Base-by-base conservation (phyloP, 176 grass and related monocot genomes). In the Juncus effusus region DNA sequence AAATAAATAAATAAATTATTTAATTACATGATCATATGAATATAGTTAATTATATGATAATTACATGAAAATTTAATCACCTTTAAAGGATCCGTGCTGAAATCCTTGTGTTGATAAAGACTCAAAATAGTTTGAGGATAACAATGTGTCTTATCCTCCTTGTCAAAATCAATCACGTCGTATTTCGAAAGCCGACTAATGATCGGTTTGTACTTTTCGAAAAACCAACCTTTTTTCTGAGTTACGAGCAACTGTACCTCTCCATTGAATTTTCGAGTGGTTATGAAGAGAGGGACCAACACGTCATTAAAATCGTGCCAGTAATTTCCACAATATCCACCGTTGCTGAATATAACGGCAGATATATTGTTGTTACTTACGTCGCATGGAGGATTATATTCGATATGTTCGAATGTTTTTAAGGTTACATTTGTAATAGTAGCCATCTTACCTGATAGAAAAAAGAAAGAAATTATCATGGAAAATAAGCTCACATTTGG, bases 231-330 rank as follows among this genome's bases (percentile, higher is more conserved):
- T 36, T 28, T 13, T 68, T 83, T 73, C 36, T 81, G 67, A 1
- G 77, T 56, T 12, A 53, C 80, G 5, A 95, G 60, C 7, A 89
- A 77, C 69, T 81, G 77, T 6, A 89, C 85, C 39, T 13, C 60
- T 28, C 82, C 57, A 1, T 55, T 41, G 77, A 76, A 89, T 60
- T 83, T 74, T 5, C 49, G 69, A 0, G 82, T 36, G 1, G 82
- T 95, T 40, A 67, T 60, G 69, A 83, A 95, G 40, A 95, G 77
- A 0, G 90, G 90, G 19, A 95, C 37, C 55, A 95, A 6, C 6
- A 95, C 63, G 67, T 95, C 90, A 62, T 53, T 83, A 62, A 89
- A 75, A 56, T 69, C 61, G 36, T 89, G 90, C 79, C 87, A 95
- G 65, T 69, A 69, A 69, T 95, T 95, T 0, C 8, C 45, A 5